Percentiles rank a stretch among this genome's conserved stretches.
These are phyloP conservation scores for Cystobasidium pallidum DNA, from an alignment of 1,284 basidiomycete species.

Conservation along the genomic window DNA sequence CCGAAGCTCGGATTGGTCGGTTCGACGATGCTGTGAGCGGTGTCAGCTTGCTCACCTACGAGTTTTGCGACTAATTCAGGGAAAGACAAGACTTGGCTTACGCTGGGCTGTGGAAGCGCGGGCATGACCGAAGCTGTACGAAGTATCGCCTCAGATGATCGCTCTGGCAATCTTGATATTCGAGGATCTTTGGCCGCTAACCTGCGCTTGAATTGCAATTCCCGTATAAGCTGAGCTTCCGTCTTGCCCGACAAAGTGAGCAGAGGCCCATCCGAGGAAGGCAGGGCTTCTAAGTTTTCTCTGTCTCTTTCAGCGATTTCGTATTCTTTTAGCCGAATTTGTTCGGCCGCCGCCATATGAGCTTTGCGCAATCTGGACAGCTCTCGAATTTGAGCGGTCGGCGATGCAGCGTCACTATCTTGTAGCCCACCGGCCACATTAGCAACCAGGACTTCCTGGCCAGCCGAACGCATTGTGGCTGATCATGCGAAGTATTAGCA, in stretches of 20 bases:
- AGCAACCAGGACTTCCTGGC: background rate
- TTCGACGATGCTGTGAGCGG: background rate
- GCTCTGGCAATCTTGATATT: background rate
- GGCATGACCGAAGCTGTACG: background rate
- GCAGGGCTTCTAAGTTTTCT: background rate
- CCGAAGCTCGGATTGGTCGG: background rate
- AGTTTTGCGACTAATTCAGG: background rate
- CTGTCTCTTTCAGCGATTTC: background rate
- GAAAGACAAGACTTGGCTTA: background rate
- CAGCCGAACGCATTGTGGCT: background rate
- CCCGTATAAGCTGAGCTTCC: background rate
- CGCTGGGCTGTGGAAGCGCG: background rate
- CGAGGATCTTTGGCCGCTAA: background rate
- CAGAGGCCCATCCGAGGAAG: background rate
- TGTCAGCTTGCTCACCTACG: background rate
- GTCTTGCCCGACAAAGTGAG: background rate
- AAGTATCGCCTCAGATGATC: background rate
- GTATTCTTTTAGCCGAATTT: background rate
- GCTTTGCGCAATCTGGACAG: background rate
- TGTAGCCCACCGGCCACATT: background rate
- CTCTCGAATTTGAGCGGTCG: background rate
- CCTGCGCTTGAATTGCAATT: background rate
- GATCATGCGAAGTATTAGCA: background rate
- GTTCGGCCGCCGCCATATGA: background rate
- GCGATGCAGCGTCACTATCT: background rate